Base-by-base conservation (phyloP, 192 early-diverging fungal species). In the Diversispora eburnea region DNA sequence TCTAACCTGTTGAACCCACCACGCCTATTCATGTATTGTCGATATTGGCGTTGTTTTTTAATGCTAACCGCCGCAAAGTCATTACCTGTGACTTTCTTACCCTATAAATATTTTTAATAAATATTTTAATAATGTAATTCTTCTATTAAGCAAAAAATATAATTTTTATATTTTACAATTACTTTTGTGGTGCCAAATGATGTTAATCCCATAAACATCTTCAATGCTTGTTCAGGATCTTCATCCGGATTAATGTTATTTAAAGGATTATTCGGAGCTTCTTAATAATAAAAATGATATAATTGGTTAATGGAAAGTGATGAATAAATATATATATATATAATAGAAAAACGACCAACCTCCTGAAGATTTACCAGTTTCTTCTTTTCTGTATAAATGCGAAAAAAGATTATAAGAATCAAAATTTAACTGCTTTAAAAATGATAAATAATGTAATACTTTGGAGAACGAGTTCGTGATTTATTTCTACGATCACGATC, bases 1-100 rank as follows among this genome's bases (percentile, higher is more conserved):
- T 8, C 60, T 41, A 13, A 79, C 78, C 87, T 80, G 72, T 95
- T 95, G 71, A 97, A 97, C 17, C 95, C 95, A 52, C 95, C 92
- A 55, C 91, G 87, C 65, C 94, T 81, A 79, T 96, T 96, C 94
- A 96, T 96, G 78, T 96, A 96, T 79, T 96, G 94, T 3, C 94
- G 85, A 77, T 94, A 95, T 63, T 90, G 88, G 56, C 94, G 83
- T 73, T 94, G 89, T 74, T 93, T 93, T 75, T 94, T 92, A 72
- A 95, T 85, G 57, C 90, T 91, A 5, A 88, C 94, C 6, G 80
- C 91, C 46, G 91, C 87, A 0, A 83, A 78, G 73, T 92, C 88
- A 42, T 89, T 87, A 17, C 93, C 93, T 0, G 85, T 61, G 0
- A 97, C 93, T 41, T 91, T 83, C 57, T 93, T 93, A 69, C 88